Evolutionary conservation across 2,329 filamentous ascomycete species (phyloP).

Genomic region (Camptophora hylomeconis): DNA sequence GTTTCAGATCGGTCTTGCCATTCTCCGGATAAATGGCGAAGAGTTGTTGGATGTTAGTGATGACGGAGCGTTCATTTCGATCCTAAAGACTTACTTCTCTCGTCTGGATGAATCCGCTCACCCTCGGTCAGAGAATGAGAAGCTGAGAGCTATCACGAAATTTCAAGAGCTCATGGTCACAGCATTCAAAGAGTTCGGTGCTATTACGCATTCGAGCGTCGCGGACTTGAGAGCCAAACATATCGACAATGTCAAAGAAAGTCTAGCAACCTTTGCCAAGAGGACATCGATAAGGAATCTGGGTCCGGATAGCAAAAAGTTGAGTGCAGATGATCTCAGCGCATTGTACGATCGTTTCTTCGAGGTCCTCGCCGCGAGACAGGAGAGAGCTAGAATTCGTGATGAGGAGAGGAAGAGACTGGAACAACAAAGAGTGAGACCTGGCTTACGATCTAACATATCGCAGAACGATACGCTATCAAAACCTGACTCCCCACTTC

Average conservation of each 20-base stretch:
- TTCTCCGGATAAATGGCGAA: constrained; percentile 91
- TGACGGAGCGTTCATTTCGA: constrained; percentile 91
- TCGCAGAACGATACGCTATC: constrained; percentile 50
- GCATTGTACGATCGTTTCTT: constrained; percentile 93
- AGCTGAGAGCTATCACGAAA: constrained; percentile 80
- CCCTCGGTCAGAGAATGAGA: constrained; percentile 88
- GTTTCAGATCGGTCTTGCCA: constrained; percentile 94
- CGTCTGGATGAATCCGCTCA: constrained; percentile 91
- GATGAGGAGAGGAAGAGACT: constrained; percentile 58
- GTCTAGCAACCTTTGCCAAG: constrained; percentile 95
- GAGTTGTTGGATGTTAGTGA: constrained; percentile 86
- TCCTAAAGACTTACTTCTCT: constrained; percentile 88
- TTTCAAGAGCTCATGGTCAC: constrained; percentile 99
- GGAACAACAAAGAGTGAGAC: constrained; percentile 42
- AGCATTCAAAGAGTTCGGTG: constrained; percentile 94
- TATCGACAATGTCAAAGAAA: constrained; percentile 85
- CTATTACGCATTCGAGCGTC: constrained; percentile 86
- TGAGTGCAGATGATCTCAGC: constrained; percentile 74
- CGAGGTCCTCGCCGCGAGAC: constrained; percentile 76
- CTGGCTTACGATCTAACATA: constrained; percentile 10
- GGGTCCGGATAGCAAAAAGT: constrained; percentile 84
- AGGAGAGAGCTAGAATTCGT: constrained; percentile 66
- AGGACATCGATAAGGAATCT: constrained; percentile 91
- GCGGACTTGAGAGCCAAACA: constrained; percentile 81
- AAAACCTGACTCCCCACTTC: constrained; percentile 8